A percentile compares a stretch with the other conserved stretches of the same genome.
These are phyloP conservation scores for Termitomyces sp. DNA, from an alignment of 768 basidiomycete species.

Conservation along the genomic window DNA sequence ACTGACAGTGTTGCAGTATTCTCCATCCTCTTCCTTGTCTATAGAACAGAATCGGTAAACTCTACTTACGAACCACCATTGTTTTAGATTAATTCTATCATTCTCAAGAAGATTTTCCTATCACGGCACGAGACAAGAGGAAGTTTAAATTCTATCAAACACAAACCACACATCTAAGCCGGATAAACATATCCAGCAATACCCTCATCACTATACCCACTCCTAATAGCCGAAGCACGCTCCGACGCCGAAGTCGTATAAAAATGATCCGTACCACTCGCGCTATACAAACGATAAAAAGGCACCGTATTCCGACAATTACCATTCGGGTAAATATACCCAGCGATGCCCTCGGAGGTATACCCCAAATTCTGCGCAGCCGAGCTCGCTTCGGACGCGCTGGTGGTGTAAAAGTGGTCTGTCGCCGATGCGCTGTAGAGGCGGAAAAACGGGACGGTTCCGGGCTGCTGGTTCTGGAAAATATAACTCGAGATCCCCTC, in stretches of 20 bases:
- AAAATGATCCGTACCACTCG: constrained; percentile 15
- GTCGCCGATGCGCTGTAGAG: constrained; percentile 8
- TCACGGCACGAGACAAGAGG: too few species aligned
- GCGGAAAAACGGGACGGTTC: constrained; percentile 16
- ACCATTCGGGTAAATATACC: constrained; percentile 13
- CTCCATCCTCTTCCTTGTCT: too few species aligned
- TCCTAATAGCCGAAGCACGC: neutral
- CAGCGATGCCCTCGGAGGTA: constrained; percentile 13
- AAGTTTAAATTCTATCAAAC: too few species aligned
- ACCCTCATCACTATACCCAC: constrained; percentile 7
- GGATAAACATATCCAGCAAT: constrained; percentile 8
- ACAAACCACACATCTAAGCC: neutral
- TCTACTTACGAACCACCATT: too few species aligned
- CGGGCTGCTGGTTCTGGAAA: neutral
- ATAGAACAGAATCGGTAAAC: too few species aligned
- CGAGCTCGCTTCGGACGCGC: constrained; percentile 6
- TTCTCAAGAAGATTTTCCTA: too few species aligned
- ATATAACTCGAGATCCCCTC: constrained; percentile 12
- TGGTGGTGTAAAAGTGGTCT: constrained; percentile 19
- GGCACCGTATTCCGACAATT: constrained; percentile 8
- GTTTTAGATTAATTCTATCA: too few species aligned
- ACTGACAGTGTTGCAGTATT: too few species aligned
- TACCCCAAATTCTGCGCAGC: constrained; percentile 11
- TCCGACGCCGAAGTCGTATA: constrained; percentile 16
- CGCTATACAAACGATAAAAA: constrained; percentile 17